These are phyloP conservation scores for Coprinopsis marcescibilis DNA, from an alignment of 768 basidiomycete genomes.

Conservation along the genomic window DNA sequence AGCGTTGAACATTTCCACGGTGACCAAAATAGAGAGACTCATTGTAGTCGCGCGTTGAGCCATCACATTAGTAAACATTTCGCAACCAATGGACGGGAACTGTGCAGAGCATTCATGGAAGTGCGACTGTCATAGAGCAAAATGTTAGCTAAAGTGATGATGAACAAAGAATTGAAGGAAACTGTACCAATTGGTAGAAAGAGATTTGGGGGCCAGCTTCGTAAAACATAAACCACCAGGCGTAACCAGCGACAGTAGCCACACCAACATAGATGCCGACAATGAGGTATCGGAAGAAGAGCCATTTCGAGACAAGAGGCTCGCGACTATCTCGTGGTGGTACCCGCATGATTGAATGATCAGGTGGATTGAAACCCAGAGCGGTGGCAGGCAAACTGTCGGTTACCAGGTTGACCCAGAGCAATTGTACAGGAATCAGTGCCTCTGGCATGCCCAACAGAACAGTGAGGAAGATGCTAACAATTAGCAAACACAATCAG, in stretches of 20 bases:
- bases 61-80: conserved; percentile 90
- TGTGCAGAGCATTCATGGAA: conserved; percentile 85
- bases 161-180: conserved; percentile 30
- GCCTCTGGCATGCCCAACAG: conserved; percentile 99
- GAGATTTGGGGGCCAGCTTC: conserved; percentile 86
- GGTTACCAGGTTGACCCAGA: conserved; percentile 98
- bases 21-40: conserved; percentile 93
- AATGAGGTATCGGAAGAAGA: conserved; percentile 94
- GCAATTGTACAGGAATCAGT: conserved; percentile 92
- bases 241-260: conserved; percentile 95
- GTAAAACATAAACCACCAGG: conserved; percentile 99
- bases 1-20: conserved; percentile 95
- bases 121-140: conserved; percentile 57
- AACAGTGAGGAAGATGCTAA: conserved; percentile 91
- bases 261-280: conserved; percentile 91
- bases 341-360: conserved; percentile 94
- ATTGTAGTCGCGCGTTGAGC: conserved; percentile 89
- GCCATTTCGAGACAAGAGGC: conserved; percentile 86
- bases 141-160: not conserved
- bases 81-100: conserved; percentile 91
- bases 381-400: conserved; percentile 96
- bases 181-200: conserved; percentile 88
- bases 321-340: conserved; percentile 89
- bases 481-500: conserved; percentile 12
- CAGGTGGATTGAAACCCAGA: conserved; percentile 95